phyloP scores from a whole-genome alignment of 108 stramenopile genomes.

The Cyclotella choctawhatcheeana region DNA sequence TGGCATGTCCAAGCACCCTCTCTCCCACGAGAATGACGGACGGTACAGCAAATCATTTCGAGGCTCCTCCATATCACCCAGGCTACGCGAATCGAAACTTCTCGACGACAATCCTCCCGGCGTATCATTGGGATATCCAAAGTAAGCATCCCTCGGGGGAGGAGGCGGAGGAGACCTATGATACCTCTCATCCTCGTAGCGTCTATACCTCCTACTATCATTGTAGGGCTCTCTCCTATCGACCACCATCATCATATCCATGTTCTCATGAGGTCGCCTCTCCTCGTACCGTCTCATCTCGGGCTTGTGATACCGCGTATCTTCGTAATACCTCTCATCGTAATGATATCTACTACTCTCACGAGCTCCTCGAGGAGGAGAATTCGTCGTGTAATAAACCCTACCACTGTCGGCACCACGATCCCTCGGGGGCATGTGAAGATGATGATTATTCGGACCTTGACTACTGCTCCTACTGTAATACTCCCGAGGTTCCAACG shows the following conservation, averaged over 20 bases:
- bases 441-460: no score
- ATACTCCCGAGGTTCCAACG: background rate
- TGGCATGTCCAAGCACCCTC: slow-evolving; percentile 30
- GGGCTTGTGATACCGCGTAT: background rate
- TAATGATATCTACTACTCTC: no score
- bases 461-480: background rate
- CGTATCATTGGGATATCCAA: slow-evolving; percentile 6
- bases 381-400: background rate
- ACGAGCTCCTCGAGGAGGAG: no score
- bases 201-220: background rate
- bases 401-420: background rate
- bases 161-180: slow-evolving; percentile 12
- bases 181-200: slow-evolving; percentile 2
- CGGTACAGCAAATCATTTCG: slow-evolving; percentile 21
- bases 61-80: slow-evolving; percentile 41
- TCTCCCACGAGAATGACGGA: slow-evolving; percentile 43
- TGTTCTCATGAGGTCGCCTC: background rate
- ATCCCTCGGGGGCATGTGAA: background rate
- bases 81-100: slow-evolving; percentile 28
- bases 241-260: slow-evolving; percentile 13
- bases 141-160: background rate
- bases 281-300: background rate
- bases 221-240: slow-evolving; percentile 13
- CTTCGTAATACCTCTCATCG: slow-evolving; percentile 1
- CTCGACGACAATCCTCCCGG: slow-evolving; percentile 16